Base-by-base conservation (phyloP, 495 filamentous ascomycete genomes). In the Annulohypoxylon stygium region DNA sequence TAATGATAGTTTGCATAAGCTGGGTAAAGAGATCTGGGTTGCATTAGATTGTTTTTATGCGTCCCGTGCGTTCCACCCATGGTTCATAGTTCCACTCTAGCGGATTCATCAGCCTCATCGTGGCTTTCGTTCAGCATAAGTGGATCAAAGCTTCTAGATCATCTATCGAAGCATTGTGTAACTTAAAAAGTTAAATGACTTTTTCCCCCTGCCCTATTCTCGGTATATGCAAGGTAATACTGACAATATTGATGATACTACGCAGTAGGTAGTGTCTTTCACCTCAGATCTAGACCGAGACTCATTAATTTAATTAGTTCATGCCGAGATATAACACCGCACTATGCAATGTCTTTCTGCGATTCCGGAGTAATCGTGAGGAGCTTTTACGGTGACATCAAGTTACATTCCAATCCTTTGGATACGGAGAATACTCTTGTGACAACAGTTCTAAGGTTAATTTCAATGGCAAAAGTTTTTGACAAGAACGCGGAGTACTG, bases 111-210 rank as follows among this genome's bases (percentile, higher is more conserved):
- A 72, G 70, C 70, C 70, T 64, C 64, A 37, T 50, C 51, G 64
- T 67, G 70, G 70, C 70, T 73, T 73, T 57, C 3, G 30, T 47
- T 58, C 47, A 57, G 33, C 30, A 62, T 39, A 14, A 14, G 16
- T 41, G 33, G 65, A 25, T 34, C 25, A 54, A 37, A 67, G 74
- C 74, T 76, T 76, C 74, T 73, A 76, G 74, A 73, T 76, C 39
- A 36, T 61, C 39, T 43, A 71, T 76, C 62, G 74, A 76, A 76
- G 64, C 70, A 70, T 70, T 67, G 55, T 61, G 45, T 50, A 37
- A 61, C 53, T 48, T 41, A 60, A 58, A 61, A 61, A 63, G 51
- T 59, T 63, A 34, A 61, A 70, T 66, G 69, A 61, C 8, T 36
- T 26, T 60, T 26, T 60, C 36, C 18, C 3, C 12, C n/a, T 43